These are phyloP conservation scores for Blastobotrys raffinosifermentans DNA, from an alignment of 1,139 yeast species.

Conservation along the genomic window DNA sequence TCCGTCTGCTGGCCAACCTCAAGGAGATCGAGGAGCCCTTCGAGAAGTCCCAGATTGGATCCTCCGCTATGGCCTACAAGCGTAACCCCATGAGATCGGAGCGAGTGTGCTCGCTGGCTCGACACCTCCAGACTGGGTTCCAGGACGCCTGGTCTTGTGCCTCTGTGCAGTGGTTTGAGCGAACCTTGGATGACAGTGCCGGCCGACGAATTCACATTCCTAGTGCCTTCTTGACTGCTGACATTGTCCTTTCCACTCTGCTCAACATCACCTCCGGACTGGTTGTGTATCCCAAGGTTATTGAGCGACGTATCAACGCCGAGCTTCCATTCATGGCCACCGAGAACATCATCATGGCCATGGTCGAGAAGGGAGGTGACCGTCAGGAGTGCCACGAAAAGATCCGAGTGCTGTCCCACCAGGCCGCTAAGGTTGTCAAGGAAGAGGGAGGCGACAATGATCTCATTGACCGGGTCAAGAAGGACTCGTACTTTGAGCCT, in stretches of 20 bases:
- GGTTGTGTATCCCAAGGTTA: conserved; percentile 97
- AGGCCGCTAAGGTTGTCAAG: conserved; percentile 95
- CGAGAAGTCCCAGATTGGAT: conserved; percentile 96
- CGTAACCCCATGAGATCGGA: conserved; percentile 99
- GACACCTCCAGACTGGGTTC: conserved; percentile 88
- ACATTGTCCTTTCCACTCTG: conserved; percentile 82
- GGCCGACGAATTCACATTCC: conserved; percentile 96
- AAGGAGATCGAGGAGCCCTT: conserved; percentile 98
- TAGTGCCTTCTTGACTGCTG: conserved; percentile 93
- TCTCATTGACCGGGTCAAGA: conserved; percentile 79
- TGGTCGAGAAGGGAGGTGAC: conserved; percentile 96
- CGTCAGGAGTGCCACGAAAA: conserved; percentile 99
- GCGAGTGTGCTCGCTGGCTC: conserved; percentile 93
- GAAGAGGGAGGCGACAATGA: conserved; percentile 99
- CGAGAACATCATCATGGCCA: conserved; percentile 97
- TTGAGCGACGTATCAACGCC: conserved; percentile 88
- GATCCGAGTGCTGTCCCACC: conserved; percentile 93
- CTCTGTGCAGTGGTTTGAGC: conserved; percentile 98
- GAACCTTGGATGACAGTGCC: conserved; percentile 97
- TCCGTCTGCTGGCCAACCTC: conserved; percentile 90
- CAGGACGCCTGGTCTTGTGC: conserved; percentile 95
- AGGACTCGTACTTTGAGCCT: conserved; percentile 80
- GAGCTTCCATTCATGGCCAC: conserved; percentile 99
- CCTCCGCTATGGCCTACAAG: conserved; percentile 98
- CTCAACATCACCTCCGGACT: conserved; percentile 89